Evolutionary conservation across 169 alveolate species (phyloP).

Genomic region (Plasmodium cynomolgi): DNA sequence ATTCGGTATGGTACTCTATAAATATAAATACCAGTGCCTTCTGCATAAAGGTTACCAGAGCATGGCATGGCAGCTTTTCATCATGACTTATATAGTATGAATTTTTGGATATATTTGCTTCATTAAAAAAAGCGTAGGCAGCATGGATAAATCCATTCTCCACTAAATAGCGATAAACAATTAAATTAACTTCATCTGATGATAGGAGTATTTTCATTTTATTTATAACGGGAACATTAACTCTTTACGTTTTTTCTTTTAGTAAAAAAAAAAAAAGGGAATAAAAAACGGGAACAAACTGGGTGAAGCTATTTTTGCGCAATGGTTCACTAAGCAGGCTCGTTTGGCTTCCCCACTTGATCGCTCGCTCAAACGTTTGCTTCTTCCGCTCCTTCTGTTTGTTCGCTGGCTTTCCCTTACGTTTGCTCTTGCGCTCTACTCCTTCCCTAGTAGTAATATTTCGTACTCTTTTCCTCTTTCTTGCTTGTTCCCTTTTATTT

Average conservation of each 20-base stretch:
- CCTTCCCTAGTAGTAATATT: neutral
- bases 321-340: neutral
- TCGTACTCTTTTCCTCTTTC: neutral
- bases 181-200: slow-evolving; percentile 90
- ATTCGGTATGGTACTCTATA: slow-evolving; percentile 90
- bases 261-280: slow-evolving; percentile 3
- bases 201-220: slow-evolving; percentile 89
- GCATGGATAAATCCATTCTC: slow-evolving; percentile 92
- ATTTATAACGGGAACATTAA: slow-evolving; percentile 9
- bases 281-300: neutral
- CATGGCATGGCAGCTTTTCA: slow-evolving; percentile 90
- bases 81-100: slow-evolving; percentile 88
- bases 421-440: neutral
- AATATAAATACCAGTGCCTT: slow-evolving; percentile 90
- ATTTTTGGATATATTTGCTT: slow-evolving; percentile 86
- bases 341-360: neutral
- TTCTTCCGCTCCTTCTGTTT: neutral
- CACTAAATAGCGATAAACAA: slow-evolving; percentile 89
- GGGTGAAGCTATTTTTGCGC: neutral
- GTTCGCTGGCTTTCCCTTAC: neutral
- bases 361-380: neutral
- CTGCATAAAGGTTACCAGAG: slow-evolving; percentile 89
- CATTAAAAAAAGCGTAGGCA: slow-evolving; percentile 88
- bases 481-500: neutral
- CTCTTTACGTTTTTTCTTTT: slow-evolving; percentile 17